Base-by-base conservation (phyloP, 169 alveolate species). In the Plasmodium vinckei region DNA sequence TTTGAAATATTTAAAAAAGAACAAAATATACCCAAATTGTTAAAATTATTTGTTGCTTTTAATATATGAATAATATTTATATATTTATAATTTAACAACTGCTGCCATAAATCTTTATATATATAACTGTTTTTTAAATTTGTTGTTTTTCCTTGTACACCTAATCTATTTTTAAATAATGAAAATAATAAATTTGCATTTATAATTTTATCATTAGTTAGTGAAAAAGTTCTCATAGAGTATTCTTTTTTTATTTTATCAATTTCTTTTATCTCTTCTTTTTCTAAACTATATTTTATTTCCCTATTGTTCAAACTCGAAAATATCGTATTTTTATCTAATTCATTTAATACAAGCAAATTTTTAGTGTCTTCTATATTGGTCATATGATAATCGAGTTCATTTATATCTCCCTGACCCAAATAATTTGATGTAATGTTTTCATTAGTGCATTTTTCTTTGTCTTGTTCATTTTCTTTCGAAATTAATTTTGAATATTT, bases 71-170 rank as follows among this genome's bases (percentile, higher is more conserved):
- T 82, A n/a, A 82, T 53, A 57, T 82, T 82, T 54, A 82, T 67
- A 67, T 82, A 82, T 82, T 82, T 82, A 47, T 82, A 82, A 57
- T 82, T 82, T 44, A 67, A 42, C 19, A 82, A 61, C 21, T 82
- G 53, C 49, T 39, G 67, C 90, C 90, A 82, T 15, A 82, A 56
- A 25, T 82, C 90, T 33, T 60, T 82, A 53, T 59, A 82, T 12
- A 82, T 67, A 60, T 82, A 71, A 4, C 84, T 39, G 6, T 82
- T 59, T 44, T 82, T 82, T 47, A 67, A 17, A n/a, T 21, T 21
- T 17, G 39, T n/a, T 39, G 0, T 61, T 15, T 68, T 46, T 12
- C 0, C 9, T 23, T 33, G 44, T 46, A 39, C 9, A 27, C 23
- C 46, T 17, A 9, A 1, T 73, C 19, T 53, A 12, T 73, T 68